Base-by-base conservation (phyloP, 331 rosid species). In the Stylosanthes scabra region DNA sequence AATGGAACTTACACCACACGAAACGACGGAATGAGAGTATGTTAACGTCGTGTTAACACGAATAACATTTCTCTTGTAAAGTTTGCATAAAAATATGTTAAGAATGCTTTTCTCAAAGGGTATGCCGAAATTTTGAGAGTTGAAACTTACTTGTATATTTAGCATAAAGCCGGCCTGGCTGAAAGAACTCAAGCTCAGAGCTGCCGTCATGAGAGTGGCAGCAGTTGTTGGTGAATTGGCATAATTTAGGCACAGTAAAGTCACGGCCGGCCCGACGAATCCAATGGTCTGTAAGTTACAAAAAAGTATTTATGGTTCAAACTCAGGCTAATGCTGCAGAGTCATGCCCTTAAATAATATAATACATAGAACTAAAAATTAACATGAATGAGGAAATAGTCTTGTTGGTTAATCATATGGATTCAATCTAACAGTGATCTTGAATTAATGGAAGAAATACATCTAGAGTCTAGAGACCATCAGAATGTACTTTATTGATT, bases 141-240 rank as follows among this genome's bases (percentile, higher is more conserved):
- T 13, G 62, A 25, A 66, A 84, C 95, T 79, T 85, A 94, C 97
- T 73, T 94, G 99, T 42, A 91, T 88, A 72, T 94, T 94, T 50
- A 94, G 97, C 81, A 89, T 86, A 76, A 79, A 89, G n/a, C 97
- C 96, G 28, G 99, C 99, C 74, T 91, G 97, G 83, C 96, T 91
- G 85, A 94, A 94, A 74, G 97, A 94, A 70, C 97, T 94, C 55
- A 94, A 82, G 79, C 99, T 89, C 83, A 91, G 87, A 78, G 91
- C 96, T 72, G 63, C 83, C 42, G 96, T 89, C 70, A 94, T 44
- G 83, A 89, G 78, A 58, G 83, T 65, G 1, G 96, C 87, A n/a
- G 99, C 97, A 40, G 59, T 52, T 7, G 83, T 60, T 1, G 97
- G 96, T 39, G 96, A 86, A 2, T 76, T 88, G 29, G 90, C 97